Evolutionary conservation across 495 filamentous ascomycete species (phyloP).

Genomic region (Xylaria longipes): DNA sequence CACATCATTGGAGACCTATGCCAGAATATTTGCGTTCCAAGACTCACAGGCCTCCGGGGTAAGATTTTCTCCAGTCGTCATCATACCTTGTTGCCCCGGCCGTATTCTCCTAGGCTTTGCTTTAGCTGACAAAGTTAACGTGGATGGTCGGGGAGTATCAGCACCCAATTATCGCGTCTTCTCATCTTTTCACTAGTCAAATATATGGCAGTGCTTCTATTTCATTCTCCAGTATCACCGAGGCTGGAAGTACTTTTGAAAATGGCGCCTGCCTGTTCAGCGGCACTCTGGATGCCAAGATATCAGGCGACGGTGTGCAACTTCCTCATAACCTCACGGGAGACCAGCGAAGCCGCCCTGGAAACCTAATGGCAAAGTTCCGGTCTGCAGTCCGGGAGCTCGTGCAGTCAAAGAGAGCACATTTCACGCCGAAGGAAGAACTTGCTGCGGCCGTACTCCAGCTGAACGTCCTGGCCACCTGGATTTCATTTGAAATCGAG

Average conservation of each 20-base stretch:
- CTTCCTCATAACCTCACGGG: constrained; percentile 13
- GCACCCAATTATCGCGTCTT: neutral
- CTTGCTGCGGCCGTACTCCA: constrained; percentile 28
- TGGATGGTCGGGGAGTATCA: constrained; percentile 17
- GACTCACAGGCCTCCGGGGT: constrained; percentile 17
- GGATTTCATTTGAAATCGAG: constrained; percentile 28
- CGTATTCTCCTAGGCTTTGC: neutral
- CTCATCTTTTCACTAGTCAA: neutral
- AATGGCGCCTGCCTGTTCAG: constrained; percentile 23
- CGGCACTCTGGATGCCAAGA: constrained; percentile 19
- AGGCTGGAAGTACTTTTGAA: constrained; percentile 23
- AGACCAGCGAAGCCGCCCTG: neutral
- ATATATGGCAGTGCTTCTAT: constrained; percentile 13
- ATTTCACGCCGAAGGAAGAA: constrained; percentile 26
- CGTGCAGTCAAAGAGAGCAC: constrained; percentile 9
- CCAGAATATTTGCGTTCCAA: constrained; percentile 19
- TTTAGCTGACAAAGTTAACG: neutral
- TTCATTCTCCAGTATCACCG: constrained; percentile 24
- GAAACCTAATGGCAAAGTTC: constrained; percentile 25
- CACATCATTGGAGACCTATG: constrained; percentile 16
- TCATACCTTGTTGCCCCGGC: neutral
- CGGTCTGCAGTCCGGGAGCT: constrained; percentile 9
- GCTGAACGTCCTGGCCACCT: constrained; percentile 22
- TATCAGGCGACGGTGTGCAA: constrained; percentile 19
- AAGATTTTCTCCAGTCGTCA: neutral